Percentiles rank a stretch among this genome's conserved stretches.
Evolutionary conservation across 768 basidiomycete species (phyloP).

Genomic region (Hygrophoropsis aurantiaca): DNA sequence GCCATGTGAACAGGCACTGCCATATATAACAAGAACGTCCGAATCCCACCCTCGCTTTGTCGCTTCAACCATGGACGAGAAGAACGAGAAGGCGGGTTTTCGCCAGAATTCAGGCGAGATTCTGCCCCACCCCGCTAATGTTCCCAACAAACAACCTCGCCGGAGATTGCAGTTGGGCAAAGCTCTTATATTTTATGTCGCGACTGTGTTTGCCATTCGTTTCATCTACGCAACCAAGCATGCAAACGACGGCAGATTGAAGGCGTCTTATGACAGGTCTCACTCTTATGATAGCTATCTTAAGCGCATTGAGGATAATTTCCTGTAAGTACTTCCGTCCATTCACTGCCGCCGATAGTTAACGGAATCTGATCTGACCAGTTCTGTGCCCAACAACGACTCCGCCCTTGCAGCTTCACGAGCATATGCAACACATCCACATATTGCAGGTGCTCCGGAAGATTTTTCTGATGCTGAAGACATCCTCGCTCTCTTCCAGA

Average conservation of each 20-base stretch:
- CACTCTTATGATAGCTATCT: slow-evolving; percentile 13
- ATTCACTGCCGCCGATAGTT: not conserved
- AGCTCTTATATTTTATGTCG: slow-evolving; percentile 7
- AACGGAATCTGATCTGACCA: slow-evolving; percentile 18
- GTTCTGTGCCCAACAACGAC: slow-evolving; percentile 54
- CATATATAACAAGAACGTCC: not conserved
- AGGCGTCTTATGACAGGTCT: slow-evolving; percentile 3
- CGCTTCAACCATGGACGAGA: slow-evolving; percentile 13
- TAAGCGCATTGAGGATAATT: slow-evolving; percentile 26
- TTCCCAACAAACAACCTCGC: not conserved
- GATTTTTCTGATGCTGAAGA: slow-evolving; percentile 65
- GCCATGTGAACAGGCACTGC: slow-evolving; percentile 8
- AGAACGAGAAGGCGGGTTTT: slow-evolving; percentile 10
- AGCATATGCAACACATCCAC: slow-evolving; percentile 64
- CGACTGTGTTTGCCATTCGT: slow-evolving; percentile 5
- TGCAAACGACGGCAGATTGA: slow-evolving; percentile 4
- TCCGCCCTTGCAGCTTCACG: slow-evolving; percentile 60
- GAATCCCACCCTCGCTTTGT: not conserved
- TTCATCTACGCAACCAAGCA: slow-evolving; percentile 10
- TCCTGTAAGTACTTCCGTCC: slow-evolving; percentile 29
- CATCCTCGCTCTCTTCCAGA: slow-evolving; percentile 68
- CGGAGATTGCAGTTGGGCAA: slow-evolving; percentile 4
- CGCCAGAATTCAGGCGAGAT: slow-evolving; percentile 4
- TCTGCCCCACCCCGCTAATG: slow-evolving; percentile 6
- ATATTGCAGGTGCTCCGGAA: slow-evolving; percentile 64